phyloP scores from a whole-genome alignment of 2,329 filamentous ascomycete genomes.

The Talaromyces sp. region DNA sequence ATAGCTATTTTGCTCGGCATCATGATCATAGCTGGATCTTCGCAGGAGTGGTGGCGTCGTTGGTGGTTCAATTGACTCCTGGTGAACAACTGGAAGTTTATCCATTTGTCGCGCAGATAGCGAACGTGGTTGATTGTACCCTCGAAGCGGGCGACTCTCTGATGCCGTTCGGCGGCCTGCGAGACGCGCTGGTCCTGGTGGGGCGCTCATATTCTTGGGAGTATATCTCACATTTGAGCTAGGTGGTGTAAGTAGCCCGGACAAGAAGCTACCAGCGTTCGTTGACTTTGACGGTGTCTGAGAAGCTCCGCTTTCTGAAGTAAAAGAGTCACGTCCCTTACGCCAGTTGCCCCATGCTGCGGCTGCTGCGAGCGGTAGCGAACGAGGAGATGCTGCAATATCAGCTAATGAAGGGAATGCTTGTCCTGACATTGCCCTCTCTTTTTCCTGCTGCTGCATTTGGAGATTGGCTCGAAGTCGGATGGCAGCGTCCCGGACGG shows the following conservation, averaged over 20 bases:
- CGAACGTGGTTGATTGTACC: conserved; percentile 29
- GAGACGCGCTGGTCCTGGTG: conserved; percentile 25
- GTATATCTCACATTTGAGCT: conserved; percentile 67
- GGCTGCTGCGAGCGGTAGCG: conserved; percentile 76
- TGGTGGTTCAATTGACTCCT: conserved; percentile 33
- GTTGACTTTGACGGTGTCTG: conserved; percentile 61
- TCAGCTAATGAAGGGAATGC: conserved; percentile 72
- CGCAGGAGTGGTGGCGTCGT: conserved; percentile 56
- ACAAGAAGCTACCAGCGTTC: conserved; percentile 61
- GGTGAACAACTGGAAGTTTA: conserved; percentile 22
- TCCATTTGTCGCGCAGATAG: conserved; percentile 32
- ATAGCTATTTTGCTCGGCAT: conserved; percentile 53
- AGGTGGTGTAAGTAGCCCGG: conserved; percentile 86
- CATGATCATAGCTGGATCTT: conserved; percentile 57
- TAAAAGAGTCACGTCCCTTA: conserved; percentile 58
- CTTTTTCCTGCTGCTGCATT: conserved; percentile 96
- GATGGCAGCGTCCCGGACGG: conserved; percentile 85
- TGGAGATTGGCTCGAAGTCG: conserved; percentile 90
- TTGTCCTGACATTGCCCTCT: conserved; percentile 68
- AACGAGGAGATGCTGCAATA: conserved; percentile 74
- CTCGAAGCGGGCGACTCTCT: conserved; percentile 35
- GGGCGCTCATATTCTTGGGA: conserved; percentile 44
- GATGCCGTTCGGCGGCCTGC: conserved; percentile 29
- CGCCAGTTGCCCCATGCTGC: conserved; percentile 98
- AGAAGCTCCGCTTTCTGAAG: conserved; percentile 27